Evolutionary conservation across 768 basidiomycete genomes (phyloP).

Genomic region (Agaricus subrufescens): DNA sequence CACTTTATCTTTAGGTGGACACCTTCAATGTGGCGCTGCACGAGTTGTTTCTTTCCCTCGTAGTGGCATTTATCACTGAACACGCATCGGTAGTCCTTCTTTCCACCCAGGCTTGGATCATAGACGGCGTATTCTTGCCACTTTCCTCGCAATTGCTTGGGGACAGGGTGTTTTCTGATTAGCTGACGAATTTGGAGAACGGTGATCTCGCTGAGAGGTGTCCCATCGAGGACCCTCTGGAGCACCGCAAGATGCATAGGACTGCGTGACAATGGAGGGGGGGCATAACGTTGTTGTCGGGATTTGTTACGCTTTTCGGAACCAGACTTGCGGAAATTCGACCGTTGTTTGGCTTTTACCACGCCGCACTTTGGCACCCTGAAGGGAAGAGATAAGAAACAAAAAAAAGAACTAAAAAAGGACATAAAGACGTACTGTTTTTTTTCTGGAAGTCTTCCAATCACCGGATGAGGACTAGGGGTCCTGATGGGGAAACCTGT

Average conservation of each 20-base stretch:
- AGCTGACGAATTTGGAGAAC: background rate
- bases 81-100: conserved; percentile 8
- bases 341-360: background rate
- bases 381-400: background rate
- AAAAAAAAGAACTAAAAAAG: background rate
- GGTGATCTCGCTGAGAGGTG: background rate
- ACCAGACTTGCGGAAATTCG: background rate
- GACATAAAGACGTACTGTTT: background rate
- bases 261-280: background rate
- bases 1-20: conserved; percentile 60
- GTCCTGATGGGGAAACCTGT: background rate
- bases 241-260: background rate
- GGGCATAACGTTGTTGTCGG: background rate
- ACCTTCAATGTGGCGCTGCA: conserved; percentile 64
- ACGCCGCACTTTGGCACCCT: background rate
- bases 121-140: conserved; percentile 13
- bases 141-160: background rate
- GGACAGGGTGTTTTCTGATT: background rate
- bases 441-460: background rate
- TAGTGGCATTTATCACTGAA: conserved; percentile 13
- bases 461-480: background rate
- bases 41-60: conserved; percentile 44
- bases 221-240: background rate
- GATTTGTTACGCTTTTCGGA: background rate
- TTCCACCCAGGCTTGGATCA: background rate